A percentile compares a stretch with the other conserved stretches of the same genome.
phyloP scores from a whole-genome alignment of 345 rosid genomes.

The Ceriops zippeliana region DNA sequence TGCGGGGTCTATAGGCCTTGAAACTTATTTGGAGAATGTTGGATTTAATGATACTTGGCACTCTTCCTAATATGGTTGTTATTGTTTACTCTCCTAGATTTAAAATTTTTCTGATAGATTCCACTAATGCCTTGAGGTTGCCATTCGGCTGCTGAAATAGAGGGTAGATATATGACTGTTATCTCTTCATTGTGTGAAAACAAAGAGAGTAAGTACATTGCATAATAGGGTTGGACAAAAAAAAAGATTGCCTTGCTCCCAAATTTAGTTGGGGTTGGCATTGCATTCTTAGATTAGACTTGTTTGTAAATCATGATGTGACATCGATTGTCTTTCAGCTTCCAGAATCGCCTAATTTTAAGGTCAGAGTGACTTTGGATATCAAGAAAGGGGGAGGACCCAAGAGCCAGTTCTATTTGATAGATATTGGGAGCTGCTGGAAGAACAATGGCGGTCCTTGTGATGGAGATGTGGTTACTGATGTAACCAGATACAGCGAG shows the following conservation, averaged over 20 bases:
- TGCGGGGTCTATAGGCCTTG: not conserved
- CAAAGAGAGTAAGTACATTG: not conserved
- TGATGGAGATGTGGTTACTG: conserved; percentile 30
- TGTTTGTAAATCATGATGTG: not conserved
- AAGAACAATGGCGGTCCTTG: conserved; percentile 32
- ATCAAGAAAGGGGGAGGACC: conserved; percentile 32
- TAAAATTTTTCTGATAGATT: not conserved
- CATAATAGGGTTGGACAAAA: not conserved
- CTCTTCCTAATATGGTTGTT: not conserved
- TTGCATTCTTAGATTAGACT: not conserved
- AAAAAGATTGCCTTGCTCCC: no score
- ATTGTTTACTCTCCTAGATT: not conserved
- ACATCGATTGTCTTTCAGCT: conserved; percentile 40
- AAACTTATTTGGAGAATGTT: not conserved
- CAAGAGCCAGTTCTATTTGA: conserved; percentile 33
- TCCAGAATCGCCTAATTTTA: conserved; percentile 33
- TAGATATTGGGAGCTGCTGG: conserved; percentile 40
- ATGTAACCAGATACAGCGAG: conserved; percentile 31
- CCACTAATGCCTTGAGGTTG: not conserved
- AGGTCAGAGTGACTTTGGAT: conserved; percentile 32
- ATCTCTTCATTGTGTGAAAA: no score
- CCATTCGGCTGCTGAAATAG: not conserved
- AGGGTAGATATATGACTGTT: not conserved
- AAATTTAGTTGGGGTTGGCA: not conserved
- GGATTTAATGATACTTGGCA: not conserved